Evolutionary conservation across 805 yeast genomes (phyloP).

Genomic region (Ogataea ganodermae): DNA sequence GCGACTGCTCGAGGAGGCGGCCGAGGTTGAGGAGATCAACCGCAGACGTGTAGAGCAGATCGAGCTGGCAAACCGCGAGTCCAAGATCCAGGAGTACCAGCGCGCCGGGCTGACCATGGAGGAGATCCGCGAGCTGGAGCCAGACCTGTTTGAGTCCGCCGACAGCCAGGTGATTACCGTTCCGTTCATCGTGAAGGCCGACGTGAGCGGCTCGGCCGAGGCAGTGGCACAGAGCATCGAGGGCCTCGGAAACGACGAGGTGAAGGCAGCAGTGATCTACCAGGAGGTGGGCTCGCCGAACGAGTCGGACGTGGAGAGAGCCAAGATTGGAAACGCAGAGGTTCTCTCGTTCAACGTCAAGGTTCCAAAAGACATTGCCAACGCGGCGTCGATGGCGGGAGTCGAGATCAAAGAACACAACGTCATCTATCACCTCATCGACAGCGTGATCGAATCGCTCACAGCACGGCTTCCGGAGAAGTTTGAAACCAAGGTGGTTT

Average conservation of each 20-base stretch:
- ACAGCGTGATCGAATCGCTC: constrained; percentile 71
- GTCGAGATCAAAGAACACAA: constrained; percentile 66
- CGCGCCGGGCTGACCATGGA: constrained; percentile 59
- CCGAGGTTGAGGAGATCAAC: constrained; percentile 71
- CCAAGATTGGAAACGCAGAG: constrained; percentile 67
- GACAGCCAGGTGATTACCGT: constrained; percentile 37
- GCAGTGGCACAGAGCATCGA: constrained; percentile 83
- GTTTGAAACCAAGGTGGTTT: constrained; percentile 62
- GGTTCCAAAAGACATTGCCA: constrained; percentile 61
- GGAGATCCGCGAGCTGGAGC: constrained; percentile 41
- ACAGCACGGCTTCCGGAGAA: constrained; percentile 63
- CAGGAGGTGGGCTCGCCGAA: constrained; percentile 79
- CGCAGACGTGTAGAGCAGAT: constrained; percentile 58
- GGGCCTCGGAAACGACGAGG: constrained; percentile 86
- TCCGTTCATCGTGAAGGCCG: constrained; percentile 80
- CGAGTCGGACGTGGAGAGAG: constrained; percentile 66
- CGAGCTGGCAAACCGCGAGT: constrained; percentile 53
- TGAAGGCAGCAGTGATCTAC: constrained; percentile 64
- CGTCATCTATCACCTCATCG: constrained; percentile 86
- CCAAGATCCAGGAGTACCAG: constrained; percentile 56
- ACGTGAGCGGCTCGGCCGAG: constrained; percentile 93
- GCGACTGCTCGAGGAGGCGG: constrained; percentile 54
- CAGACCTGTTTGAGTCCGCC: constrained; percentile 35
- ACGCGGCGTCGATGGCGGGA: constrained; percentile 56
- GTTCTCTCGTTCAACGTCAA: constrained; percentile 79